Percentiles rank a stretch among this genome's conserved stretches.
Evolutionary conservation across 73 alveolate genomes (phyloP).

Genomic region (Paramecium caudatum): DNA sequence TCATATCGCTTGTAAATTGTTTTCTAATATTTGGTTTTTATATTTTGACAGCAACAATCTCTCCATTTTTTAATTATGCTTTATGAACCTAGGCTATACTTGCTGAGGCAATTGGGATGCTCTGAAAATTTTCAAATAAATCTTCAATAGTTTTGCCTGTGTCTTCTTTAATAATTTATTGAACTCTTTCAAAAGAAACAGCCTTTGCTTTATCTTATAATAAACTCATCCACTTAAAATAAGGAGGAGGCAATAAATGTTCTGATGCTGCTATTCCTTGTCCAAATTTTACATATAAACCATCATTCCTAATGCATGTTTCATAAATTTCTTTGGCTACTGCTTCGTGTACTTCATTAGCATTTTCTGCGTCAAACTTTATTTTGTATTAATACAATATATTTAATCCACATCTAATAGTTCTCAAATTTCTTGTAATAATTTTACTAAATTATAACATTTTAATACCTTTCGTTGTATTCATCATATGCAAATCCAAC

Average conservation of each 20-base stretch:
- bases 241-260: slow-evolving; percentile 76
- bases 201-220: slow-evolving; percentile 75
- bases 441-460: slow-evolving; percentile 9
- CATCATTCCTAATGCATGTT: slow-evolving; percentile 76
- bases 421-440: slow-evolving; percentile 62
- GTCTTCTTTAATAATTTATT: slow-evolving; percentile 76
- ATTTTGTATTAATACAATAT: slow-evolving; percentile 63
- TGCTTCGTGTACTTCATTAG: slow-evolving; percentile 74
- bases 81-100: slow-evolving; percentile 89
- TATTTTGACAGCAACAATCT: slow-evolving; percentile 86
- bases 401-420: slow-evolving; percentile 67
- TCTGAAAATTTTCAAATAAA: slow-evolving; percentile 81
- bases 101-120: slow-evolving; percentile 86
- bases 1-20: slow-evolving; percentile 81
- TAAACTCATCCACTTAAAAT: slow-evolving; percentile 72
- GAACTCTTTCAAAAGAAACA: slow-evolving; percentile 61
- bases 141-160: slow-evolving; percentile 79
- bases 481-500: slow-evolving; percentile 15
- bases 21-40: slow-evolving; percentile 81
- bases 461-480: slow-evolving; percentile 6
- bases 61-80: slow-evolving; percentile 83
- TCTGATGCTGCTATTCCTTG: slow-evolving; percentile 80
- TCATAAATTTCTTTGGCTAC: slow-evolving; percentile 75
- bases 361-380: slow-evolving; percentile 69
- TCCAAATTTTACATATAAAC: slow-evolving; percentile 81